Evolutionary conservation across 1,284 basidiomycete species (phyloP).

Genomic region (Athelia psychrophila): DNA sequence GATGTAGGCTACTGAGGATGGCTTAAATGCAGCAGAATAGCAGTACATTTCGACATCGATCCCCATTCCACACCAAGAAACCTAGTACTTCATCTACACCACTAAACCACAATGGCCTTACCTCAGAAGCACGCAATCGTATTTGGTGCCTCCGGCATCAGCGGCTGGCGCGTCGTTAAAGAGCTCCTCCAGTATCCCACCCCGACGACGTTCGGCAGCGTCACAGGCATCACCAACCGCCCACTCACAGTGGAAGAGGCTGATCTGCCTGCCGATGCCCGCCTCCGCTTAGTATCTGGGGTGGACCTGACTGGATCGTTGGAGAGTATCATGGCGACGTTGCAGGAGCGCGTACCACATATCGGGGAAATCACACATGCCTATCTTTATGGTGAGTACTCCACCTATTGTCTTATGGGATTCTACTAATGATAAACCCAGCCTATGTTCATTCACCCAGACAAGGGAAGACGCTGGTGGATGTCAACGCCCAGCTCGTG

Average conservation of each 20-base stretch:
- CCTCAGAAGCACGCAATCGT: conserved; percentile 1
- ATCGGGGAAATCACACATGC: conserved; percentile 3
- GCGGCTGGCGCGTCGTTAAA: conserved; percentile 1
- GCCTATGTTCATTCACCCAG: too few species aligned
- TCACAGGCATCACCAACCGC: conserved; percentile 4
- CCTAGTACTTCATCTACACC: too few species aligned
- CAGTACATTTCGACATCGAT: too few species aligned
- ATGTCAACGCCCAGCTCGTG: background rate
- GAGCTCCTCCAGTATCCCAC: conserved; percentile 5
- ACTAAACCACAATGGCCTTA: too few species aligned
- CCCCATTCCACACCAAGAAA: too few species aligned
- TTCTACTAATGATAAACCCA: too few species aligned
- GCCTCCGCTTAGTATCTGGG: conserved; percentile 1
- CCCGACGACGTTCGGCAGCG: conserved; percentile 3
- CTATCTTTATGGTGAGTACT: conserved; percentile 3
- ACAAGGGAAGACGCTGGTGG: background rate
- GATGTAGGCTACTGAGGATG: too few species aligned
- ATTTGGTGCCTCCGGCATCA: conserved; percentile 5
- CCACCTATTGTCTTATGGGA: too few species aligned
- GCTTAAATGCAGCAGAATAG: too few species aligned
- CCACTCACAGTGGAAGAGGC: background rate
- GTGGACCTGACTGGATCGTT: conserved; percentile 2
- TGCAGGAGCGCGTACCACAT: conserved; percentile 1
- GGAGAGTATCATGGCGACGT: background rate
- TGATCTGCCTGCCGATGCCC: background rate